Conservation (phyloP, 2,329 filamentous ascomycete species). For the Colletotrichum falcatum region DNA sequence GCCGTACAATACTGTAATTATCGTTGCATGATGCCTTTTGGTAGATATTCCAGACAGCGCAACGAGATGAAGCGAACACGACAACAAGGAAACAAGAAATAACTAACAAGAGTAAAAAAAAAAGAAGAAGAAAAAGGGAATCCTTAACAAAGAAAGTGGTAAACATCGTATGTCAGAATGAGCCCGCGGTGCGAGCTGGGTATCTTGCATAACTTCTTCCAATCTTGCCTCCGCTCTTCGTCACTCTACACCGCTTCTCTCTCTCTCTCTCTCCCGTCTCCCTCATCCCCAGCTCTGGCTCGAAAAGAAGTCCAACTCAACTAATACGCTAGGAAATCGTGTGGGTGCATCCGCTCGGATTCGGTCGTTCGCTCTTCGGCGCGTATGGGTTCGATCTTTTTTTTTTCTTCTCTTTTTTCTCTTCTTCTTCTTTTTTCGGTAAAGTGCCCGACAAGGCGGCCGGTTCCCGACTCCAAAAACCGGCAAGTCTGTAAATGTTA, state of each 20-base stretch:
- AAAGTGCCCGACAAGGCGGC: conserved; percentile 29
- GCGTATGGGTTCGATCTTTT: conserved; percentile 30
- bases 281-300: conserved; percentile 44
- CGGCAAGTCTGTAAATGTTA: conserved; percentile 20
- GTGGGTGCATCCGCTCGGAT: conserved; percentile 40
- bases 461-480: conserved; percentile 35
- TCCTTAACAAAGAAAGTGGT: conserved; percentile 39
- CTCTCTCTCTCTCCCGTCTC: not conserved
- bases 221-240: conserved; percentile 34
- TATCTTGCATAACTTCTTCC: conserved; percentile 52
- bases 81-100: conserved; percentile 23
- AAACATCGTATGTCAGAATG: conserved; percentile 50
- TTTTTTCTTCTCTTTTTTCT: too few species aligned
- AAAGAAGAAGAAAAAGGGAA: conserved; percentile 3
- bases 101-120: conserved; percentile 31
- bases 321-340: conserved; percentile 44
- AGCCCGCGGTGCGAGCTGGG: conserved; percentile 54
- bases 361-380: conserved; percentile 43
- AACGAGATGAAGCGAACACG: conserved; percentile 33
- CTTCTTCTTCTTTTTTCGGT: too few species aligned
- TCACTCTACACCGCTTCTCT: conserved; percentile 3
- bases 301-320: conserved; percentile 41
- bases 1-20: not conserved
- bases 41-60: conserved; percentile 36
- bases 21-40: conserved; percentile 18